A percentile compares a stretch with the other conserved stretches of the same genome.
Conservation (phyloP, 129 eudicot genomes). For the Flaveria trinervia region DNA sequence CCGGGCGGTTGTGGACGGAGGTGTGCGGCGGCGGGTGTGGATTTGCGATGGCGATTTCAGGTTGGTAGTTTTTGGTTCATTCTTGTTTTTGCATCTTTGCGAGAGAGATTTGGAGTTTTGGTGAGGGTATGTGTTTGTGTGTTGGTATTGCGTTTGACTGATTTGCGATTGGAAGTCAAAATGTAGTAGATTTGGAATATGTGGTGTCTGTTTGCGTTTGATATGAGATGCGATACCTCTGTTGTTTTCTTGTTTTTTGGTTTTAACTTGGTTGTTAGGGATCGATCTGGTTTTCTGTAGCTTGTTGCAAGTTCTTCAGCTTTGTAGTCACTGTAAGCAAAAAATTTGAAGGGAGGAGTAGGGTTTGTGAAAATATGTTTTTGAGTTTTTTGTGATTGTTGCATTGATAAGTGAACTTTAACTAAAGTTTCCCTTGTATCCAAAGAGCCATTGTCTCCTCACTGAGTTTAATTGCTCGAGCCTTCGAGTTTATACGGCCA, state of each 20-base stretch:
- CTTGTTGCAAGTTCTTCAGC: not conserved
- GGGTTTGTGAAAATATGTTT: not conserved
- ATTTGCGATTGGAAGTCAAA: slow-evolving; percentile 7
- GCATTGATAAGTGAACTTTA: not conserved
- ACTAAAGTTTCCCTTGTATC: not conserved
- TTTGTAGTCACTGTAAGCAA: too few species aligned
- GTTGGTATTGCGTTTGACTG: not conserved
- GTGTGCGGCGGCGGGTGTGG: slow-evolving; percentile 99
- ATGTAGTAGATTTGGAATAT: slow-evolving; percentile 5
- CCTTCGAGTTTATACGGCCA: not conserved
- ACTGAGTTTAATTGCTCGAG: not conserved
- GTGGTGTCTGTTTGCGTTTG: not conserved
- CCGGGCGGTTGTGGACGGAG: slow-evolving; percentile 63
- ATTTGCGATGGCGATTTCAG: slow-evolving; percentile 94
- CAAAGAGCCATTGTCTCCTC: not conserved
- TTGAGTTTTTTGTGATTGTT: not conserved
- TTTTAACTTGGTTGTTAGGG: not conserved
- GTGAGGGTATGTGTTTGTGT: not conserved
- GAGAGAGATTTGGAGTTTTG: not conserved
- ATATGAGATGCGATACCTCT: not conserved
- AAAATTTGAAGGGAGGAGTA: too few species aligned
- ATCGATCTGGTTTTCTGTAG: not conserved
- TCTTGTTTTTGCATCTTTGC: not conserved
- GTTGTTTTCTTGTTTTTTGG: not conserved
- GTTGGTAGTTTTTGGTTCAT: slow-evolving; percentile 23